These are phyloP conservation scores for Pilobolus umbonatus DNA, from an alignment of 192 early-diverging fungal genomes.

Conservation along the genomic window DNA sequence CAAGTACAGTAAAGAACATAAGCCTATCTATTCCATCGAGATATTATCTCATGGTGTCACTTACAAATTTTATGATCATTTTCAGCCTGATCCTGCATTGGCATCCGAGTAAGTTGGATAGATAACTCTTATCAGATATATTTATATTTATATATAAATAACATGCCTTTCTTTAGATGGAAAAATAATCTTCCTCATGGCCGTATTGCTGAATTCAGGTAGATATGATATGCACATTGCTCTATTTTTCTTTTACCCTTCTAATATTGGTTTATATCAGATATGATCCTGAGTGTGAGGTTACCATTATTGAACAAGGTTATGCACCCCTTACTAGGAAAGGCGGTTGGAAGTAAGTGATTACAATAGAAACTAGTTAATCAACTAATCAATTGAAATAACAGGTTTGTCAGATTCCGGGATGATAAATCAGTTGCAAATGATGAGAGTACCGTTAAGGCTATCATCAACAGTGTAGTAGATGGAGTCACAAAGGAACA, in stretches of 20 bases:
- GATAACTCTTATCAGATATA: neutral
- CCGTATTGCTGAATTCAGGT: conserved; percentile 45
- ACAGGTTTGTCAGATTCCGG: conserved; percentile 45
- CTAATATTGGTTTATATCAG: conserved; percentile 12
- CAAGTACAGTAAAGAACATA: conserved; percentile 43
- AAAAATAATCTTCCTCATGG: conserved; percentile 46
- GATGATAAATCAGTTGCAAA: conserved; percentile 60
- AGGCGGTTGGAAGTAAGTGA: conserved; percentile 47
- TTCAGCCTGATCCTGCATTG: conserved; percentile 41
- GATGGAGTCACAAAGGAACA: conserved; percentile 48
- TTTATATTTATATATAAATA: neutral
- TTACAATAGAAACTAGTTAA: neutral
- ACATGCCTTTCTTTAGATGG: conserved; percentile 41
- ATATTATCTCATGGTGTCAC: conserved; percentile 40
- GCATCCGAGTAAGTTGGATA: conserved; percentile 36
- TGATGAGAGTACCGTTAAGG: conserved; percentile 44
- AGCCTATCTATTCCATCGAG: conserved; percentile 44
- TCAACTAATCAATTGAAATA: neutral
- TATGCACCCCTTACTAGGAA: conserved; percentile 41
- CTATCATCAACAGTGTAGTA: conserved; percentile 39
- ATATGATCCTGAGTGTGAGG: conserved; percentile 47
- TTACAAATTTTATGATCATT: conserved; percentile 48
- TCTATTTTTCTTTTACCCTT: neutral
- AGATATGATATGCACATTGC: no score
- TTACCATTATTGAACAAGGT: conserved; percentile 48